Base-by-base conservation (phyloP, 2,329 filamentous ascomycete species). In the Colletotrichum lindemuthianum region DNA sequence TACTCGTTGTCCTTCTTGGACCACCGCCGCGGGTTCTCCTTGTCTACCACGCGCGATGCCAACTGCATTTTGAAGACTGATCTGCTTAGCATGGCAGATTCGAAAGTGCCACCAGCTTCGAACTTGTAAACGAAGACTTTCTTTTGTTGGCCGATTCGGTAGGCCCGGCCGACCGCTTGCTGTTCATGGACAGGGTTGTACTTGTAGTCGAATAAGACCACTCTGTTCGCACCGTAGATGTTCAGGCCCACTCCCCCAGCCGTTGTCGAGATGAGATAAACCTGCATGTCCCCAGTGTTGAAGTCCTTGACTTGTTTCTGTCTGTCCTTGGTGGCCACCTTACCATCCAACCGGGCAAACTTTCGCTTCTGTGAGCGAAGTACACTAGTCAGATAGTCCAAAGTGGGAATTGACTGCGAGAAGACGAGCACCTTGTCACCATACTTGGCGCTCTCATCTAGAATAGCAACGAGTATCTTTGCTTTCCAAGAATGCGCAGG, bases 211-310 rank as follows among this genome's bases (percentile, higher is more conserved):
- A 96, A 91, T 16, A 97, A 90, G 16, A 97, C 85, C 1, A 97
- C 92, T 16, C 94, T 87, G 73, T 93, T 97, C 1, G 94, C 94
- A 1, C 90, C 89, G 44, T 87, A 86, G 11, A 97, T 90, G 66
- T 97, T 97, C 53, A 97, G 81, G 0, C 94, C 94, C 2, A 93
- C 79, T 0, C 93, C 92, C 24, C 93, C 94, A 8, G 94, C 92
- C 65, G 77, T 88, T 1, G 93, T 97, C 0, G 93, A 97, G 60
- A 97, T 93, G 2, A 97, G 79, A 72, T 92, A 92, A 1, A 96
- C 82, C 32, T 88, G 83, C 1, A 78, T 75, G 2, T 76, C 67
- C 0, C 79, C 80, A 0, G 73, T 72, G 69, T 96, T 94, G 81
- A 97, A 97, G 0, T 77, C 72, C 67, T 92, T 91, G 8, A 90